phyloP scores from a whole-genome alignment of 129 eudicot genomes.

The Helianthus annuus region DNA sequence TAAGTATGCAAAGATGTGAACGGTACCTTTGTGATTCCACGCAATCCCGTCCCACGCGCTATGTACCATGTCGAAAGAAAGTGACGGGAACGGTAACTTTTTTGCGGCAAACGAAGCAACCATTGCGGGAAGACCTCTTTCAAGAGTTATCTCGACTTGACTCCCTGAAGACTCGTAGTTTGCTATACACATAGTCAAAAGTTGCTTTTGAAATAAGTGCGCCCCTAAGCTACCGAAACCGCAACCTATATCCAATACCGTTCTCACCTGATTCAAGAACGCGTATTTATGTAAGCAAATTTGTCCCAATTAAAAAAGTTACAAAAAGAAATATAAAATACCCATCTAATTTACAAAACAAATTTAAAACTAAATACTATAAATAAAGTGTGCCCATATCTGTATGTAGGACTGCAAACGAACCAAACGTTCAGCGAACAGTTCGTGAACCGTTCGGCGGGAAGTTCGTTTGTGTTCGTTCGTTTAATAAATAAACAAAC shows the following conservation, averaged over 20 bases:
- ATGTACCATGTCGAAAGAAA: conserved; percentile 95
- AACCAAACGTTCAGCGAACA: too few species aligned
- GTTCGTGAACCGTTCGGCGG: too few species aligned
- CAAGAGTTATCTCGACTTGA: conserved; percentile 95
- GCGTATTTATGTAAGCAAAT: conserved; percentile 12
- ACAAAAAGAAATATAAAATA: too few species aligned
- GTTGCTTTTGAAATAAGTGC: conserved; percentile 64
- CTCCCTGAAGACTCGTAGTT: conserved; percentile 97
- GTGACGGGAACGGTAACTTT: conserved; percentile 88
- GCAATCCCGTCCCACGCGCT: conserved; percentile 84
- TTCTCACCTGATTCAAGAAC: conserved; percentile 77
- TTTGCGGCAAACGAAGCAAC: conserved; percentile 80
- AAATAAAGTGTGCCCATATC: too few species aligned
- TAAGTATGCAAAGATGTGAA: not conserved
- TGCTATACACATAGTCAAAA: conserved; percentile 92
- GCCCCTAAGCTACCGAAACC: conserved; percentile 99
- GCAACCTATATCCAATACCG: conserved; percentile 92
- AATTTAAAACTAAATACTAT: not conserved
- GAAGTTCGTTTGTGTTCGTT: too few species aligned
- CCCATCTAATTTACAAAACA: not conserved
- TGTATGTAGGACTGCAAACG: too few species aligned
- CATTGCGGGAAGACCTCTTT: conserved; percentile 99
- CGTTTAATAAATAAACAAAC: too few species aligned
- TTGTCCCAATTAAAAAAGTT: not conserved
- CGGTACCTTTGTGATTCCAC: conserved; percentile 87